Evolutionary conservation across 1,284 basidiomycete species (phyloP), one percentile per base, ranked within the genome.

Genomic region (Vanrija pseudolonga): DNA sequence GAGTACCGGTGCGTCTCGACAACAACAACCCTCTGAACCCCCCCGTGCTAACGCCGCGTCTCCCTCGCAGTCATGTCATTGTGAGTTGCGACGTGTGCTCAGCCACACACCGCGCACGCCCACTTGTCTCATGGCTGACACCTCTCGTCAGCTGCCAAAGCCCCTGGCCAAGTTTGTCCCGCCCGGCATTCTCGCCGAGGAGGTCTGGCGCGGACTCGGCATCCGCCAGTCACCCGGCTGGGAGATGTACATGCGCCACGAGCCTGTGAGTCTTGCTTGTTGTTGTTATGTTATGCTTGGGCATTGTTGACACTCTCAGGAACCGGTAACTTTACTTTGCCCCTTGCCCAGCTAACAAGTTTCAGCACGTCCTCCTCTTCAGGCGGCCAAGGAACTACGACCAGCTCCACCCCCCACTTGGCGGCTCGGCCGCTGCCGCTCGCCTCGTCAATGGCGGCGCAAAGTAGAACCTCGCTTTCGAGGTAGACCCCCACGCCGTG

Each of bases 201-300:
- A 74, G 47, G 65, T 71, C 18, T 77, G 76, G 76, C 60, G 76
- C 53, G 72, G 73, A 17, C 65, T 77, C 24, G 76, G 76, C 7
- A 74, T 77, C 49, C 65, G 74, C 51, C 76, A 77, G 55, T 73
- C 70, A 38, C 73, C 73, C 44, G 75, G 76, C 51, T 77, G 76
- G 76, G 71, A 77, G 62, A 76, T 76, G 74, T 77, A 77, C 67
- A 74, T 77, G 69, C 68, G 76, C 20, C 76, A 77, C 47, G 73
- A 76, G 26, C 72, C 72, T 51, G 72, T 74, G 41, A 67, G 72
- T 68, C 9, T 28, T n/a, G n/a, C 9, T 20, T 41, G 47, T 49
- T 49, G 23, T 38, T 48, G 32, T 14, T 32, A 2, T 26, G 8
- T 17, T 22, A 7, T 8, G 20, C 28, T 20, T 20, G 45, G 39